phyloP scores from a whole-genome alignment of 1,139 yeast genomes.

The Pichia sp. region DNA sequence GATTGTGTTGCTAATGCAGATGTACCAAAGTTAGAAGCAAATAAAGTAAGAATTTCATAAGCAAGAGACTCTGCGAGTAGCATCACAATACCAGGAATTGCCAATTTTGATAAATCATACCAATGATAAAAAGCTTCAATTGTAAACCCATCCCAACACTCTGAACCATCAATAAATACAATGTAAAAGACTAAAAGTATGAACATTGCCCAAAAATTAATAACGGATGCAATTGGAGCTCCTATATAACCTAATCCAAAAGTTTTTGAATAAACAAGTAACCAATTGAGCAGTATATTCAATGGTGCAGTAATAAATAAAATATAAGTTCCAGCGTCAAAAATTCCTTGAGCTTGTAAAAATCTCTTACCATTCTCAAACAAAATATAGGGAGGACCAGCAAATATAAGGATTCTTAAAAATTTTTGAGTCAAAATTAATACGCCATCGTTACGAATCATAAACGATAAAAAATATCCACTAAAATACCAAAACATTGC shows the following conservation, averaged over 20 bases:
- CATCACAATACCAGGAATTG: slow-evolving; percentile 70
- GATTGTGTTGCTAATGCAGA: slow-evolving; percentile 83
- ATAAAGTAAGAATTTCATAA: slow-evolving; percentile 62
- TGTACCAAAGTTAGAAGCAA: slow-evolving; percentile 78
- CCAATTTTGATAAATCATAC: slow-evolving; percentile 52
- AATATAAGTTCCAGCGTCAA: slow-evolving; percentile 83
- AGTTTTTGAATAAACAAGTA: slow-evolving; percentile 66
- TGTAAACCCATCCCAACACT: slow-evolving; percentile 66
- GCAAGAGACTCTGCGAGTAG: slow-evolving; percentile 69
- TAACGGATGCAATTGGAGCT: slow-evolving; percentile 64
- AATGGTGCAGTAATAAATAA: slow-evolving; percentile 73
- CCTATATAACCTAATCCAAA: slow-evolving; percentile 64
- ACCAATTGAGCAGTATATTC: slow-evolving; percentile 63
- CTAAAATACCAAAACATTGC: slow-evolving; percentile 63
- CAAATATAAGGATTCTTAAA: slow-evolving; percentile 48
- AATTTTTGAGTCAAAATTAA: slow-evolving; percentile 57
- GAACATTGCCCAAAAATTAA: slow-evolving; percentile 68
- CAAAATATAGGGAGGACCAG: slow-evolving; percentile 79
- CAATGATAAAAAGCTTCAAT: slow-evolving; percentile 50
- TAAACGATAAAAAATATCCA: slow-evolving; percentile 41
- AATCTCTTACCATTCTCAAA: slow-evolving; percentile 81
- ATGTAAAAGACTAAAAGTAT: slow-evolving; percentile 48
- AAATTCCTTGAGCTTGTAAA: slow-evolving; percentile 86
- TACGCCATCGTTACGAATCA: slow-evolving; percentile 59
- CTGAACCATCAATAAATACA: slow-evolving; percentile 53